Conservation (phyloP, 352 stramenopile species). For the Blastocystis sp. region DNA sequence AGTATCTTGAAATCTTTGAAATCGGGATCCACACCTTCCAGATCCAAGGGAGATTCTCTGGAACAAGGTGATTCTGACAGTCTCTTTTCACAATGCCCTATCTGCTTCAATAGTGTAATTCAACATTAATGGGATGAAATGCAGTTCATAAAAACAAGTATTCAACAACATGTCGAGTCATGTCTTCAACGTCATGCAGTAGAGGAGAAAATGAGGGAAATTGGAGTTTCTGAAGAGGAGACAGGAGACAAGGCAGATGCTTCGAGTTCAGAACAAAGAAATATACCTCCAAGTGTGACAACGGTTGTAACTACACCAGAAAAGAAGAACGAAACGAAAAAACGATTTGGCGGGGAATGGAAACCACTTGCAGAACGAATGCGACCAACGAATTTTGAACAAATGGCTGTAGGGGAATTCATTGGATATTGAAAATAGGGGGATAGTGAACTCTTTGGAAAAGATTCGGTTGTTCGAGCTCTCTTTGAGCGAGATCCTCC, state of each 20-base stretch:
- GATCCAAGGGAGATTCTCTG: background rate
- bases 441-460: constrained; percentile 72
- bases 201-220: too few relatives aligned
- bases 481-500: constrained; percentile 14
- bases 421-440: constrained; percentile 48
- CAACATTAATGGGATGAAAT: background rate
- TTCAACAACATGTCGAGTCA: constrained; percentile 18
- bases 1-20: background rate
- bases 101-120: background rate
- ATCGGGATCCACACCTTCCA: background rate
- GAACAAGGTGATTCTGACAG: background rate
- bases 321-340: background rate
- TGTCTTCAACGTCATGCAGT: background rate
- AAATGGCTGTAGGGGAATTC: background rate
- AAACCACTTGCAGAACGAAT: constrained; percentile 34
- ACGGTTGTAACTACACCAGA: background rate
- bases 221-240: too few relatives aligned
- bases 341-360: background rate
- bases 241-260: too few relatives aligned
- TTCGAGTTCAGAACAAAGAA: too few relatives aligned
- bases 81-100: constrained; percentile 12
- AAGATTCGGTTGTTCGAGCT: constrained; percentile 66
- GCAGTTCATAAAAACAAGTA: constrained; percentile 18
- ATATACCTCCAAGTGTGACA: background rate
- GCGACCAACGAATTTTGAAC: constrained; percentile 28